phyloP scores from a whole-genome alignment of 176 grass and related monocot species.

The Zea mays region Zm-B73-REFERENCE-NAM-5.0 NC_050100.1:58778001-58778500 shows the following conservation, averaged over 20 bases:
- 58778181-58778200: constrained; percentile 40
- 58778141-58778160: constrained; percentile 53
- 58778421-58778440: too few relatives aligned
- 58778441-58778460: background rate
- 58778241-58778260: constrained; percentile 38
- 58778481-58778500: background rate
- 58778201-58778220: constrained; percentile 47
- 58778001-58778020: constrained; percentile 46
- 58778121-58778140: constrained; percentile 63
- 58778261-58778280: background rate
- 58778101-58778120: constrained; percentile 21
- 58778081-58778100: background rate
- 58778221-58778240: constrained; percentile 61
- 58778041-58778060: background rate
- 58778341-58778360: too few relatives aligned
- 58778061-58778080: background rate
- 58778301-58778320: background rate
- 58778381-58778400: too few relatives aligned
- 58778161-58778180: constrained; percentile 59
- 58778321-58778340: too few relatives aligned
- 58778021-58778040: constrained; percentile 41
- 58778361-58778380: too few relatives aligned
- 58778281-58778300: background rate
- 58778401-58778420: too few relatives aligned
- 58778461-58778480: background rate